Conservation (phyloP, 257 asterid genomes). For the Solanum virginianum region DNA sequence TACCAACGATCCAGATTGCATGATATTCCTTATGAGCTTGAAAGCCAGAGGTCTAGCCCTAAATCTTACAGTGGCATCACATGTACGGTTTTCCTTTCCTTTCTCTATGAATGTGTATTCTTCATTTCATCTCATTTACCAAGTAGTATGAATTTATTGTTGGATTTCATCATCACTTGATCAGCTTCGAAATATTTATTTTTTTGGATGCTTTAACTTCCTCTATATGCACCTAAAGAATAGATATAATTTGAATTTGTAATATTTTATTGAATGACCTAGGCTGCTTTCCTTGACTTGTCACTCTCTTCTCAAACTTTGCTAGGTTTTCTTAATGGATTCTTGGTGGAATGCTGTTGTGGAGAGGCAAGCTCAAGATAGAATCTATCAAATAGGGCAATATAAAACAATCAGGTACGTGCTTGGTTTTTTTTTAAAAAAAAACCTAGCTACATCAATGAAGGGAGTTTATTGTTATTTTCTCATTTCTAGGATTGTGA, state of each 20-base stretch:
- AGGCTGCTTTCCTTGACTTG: background rate
- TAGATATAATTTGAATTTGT: background rate
- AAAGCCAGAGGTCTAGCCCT: conserved; percentile 93
- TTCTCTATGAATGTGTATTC: background rate
- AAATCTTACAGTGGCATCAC: conserved; percentile 88
- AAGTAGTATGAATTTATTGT: background rate
- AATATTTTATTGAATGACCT: background rate
- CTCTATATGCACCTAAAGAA: background rate
- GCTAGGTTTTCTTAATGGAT: conserved; percentile 91
- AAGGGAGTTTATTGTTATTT: background rate
- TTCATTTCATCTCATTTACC: background rate
- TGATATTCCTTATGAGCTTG: conserved; percentile 76
- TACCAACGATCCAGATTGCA: conserved; percentile 62
- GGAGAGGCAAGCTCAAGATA: conserved; percentile 89
- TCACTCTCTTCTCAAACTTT: background rate
- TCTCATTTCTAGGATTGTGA: conserved; percentile 44
- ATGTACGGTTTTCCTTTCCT: conserved; percentile 27
- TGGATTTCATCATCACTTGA: background rate
- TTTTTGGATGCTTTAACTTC: background rate
- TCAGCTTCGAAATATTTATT: background rate
- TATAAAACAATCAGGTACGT: conserved; percentile 64
- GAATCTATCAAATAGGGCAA: conserved; percentile 85
- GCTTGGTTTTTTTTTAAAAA: background rate
- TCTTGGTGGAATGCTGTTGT: conserved; percentile 98
- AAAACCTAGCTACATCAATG: background rate